Conservation (phyloP, 2,329 filamentous ascomycete genomes). For the Thielaviopsis populi region DNA sequence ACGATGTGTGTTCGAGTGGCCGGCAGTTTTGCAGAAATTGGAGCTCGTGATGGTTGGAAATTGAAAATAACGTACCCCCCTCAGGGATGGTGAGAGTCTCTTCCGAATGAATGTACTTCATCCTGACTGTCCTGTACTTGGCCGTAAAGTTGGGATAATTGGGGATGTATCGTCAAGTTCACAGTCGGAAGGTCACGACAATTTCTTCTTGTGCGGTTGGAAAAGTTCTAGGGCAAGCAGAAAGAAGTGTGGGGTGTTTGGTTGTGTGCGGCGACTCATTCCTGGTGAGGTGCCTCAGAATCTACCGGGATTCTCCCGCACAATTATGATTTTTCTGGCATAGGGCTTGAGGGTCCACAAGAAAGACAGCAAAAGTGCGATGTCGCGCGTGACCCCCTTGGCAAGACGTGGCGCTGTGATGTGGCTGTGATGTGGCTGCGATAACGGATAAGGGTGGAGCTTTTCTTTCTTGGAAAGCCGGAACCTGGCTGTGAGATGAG, state of each 20-base stretch:
- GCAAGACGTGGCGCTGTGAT: background rate
- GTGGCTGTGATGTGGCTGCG: background rate
- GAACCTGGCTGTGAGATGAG: background rate
- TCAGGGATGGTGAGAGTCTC: conserved; percentile 92
- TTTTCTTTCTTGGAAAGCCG: background rate
- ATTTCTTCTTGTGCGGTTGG: conserved; percentile 30
- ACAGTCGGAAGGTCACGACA: conserved; percentile 23
- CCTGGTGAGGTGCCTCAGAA: conserved; percentile 7
- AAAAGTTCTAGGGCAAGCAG: conserved; percentile 30
- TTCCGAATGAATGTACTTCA: conserved; percentile 99
- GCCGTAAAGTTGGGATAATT: conserved; percentile 20
- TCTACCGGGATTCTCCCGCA: conserved; percentile 16
- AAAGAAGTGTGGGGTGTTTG: conserved; percentile 16
- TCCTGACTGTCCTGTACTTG: conserved; percentile 53
- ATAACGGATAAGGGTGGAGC: background rate
- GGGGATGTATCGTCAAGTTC: conserved; percentile 17
- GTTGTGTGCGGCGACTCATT: conserved; percentile 16
- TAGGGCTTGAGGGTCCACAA: conserved; percentile 17
- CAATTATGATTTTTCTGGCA: conserved; percentile 12
- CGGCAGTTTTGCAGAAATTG: background rate
- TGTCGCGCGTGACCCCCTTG: background rate
- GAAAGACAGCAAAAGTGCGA: conserved; percentile 6
- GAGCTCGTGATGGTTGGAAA: conserved; percentile 16
- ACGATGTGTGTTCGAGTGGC: background rate
- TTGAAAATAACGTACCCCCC: conserved; percentile 57